Evolutionary conservation across 805 yeast genomes (phyloP).

Genomic region (Cyberlindnera meyerae): DNA sequence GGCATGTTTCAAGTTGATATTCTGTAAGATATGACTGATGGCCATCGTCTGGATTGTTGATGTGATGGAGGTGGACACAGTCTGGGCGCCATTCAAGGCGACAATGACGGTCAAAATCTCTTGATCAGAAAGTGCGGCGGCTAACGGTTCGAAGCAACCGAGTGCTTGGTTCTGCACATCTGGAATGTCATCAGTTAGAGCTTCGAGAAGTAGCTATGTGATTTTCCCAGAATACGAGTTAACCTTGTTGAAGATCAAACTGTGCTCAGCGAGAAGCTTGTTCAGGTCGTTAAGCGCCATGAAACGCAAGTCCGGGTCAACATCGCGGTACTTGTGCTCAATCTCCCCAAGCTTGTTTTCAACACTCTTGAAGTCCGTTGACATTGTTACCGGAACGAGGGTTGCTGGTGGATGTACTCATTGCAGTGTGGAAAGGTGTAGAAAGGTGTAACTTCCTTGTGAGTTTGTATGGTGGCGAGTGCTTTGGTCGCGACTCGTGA

Average conservation of each 20-base stretch:
- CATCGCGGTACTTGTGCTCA: constrained; percentile 48
- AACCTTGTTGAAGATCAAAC: constrained; percentile 25
- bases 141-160: constrained; percentile 44
- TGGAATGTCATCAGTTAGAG: constrained; percentile 55
- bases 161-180: constrained; percentile 77
- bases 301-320: constrained; percentile 77
- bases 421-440: too few relatives aligned
- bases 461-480: too few relatives aligned
- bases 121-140: constrained; percentile 20
- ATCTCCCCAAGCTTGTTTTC: constrained; percentile 24
- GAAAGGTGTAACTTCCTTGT: too few relatives aligned
- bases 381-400: too few relatives aligned
- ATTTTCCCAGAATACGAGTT: constrained; percentile 31
- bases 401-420: too few relatives aligned
- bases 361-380: constrained; percentile 27
- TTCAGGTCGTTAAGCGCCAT: constrained; percentile 80
- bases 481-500: too few relatives aligned
- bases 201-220: constrained; percentile 36
- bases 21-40: constrained; percentile 22
- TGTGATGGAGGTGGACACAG: constrained; percentile 23
- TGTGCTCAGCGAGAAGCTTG: constrained; percentile 33
- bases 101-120: constrained; percentile 20
- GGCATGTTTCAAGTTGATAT: constrained; percentile 21
- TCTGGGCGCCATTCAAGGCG: constrained; percentile 18
- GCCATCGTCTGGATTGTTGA: constrained; percentile 28